A percentile compares a stretch with the other conserved stretches of the same genome.
Evolutionary conservation across 1,284 basidiomycete species (phyloP).

Genomic region (Apiotrichum akiyoshidainum): DNA sequence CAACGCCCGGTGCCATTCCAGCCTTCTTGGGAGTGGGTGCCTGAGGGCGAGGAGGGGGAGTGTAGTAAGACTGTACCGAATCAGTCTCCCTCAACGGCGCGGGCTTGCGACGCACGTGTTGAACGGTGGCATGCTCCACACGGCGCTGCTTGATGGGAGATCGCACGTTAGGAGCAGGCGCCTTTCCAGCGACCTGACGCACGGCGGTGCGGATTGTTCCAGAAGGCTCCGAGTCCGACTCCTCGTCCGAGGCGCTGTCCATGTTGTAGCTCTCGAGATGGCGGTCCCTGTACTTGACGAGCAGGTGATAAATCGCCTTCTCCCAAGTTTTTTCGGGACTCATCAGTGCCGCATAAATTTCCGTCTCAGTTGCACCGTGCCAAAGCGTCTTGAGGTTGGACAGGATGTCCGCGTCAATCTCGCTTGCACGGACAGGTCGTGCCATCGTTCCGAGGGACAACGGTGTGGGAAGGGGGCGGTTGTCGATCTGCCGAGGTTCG

Average conservation of each 20-base stretch:
- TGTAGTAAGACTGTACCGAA: slow-evolving; percentile 32
- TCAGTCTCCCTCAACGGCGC: slow-evolving; percentile 44
- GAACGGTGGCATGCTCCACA: slow-evolving; percentile 20
- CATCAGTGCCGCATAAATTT: slow-evolving; percentile 66
- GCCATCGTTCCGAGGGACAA: slow-evolving; percentile 69
- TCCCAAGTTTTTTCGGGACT: slow-evolving; percentile 72
- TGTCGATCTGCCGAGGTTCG: slow-evolving; percentile 57
- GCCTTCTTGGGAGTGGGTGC: slow-evolving; percentile 51
- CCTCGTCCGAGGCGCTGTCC: slow-evolving; percentile 51
- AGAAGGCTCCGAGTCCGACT: slow-evolving; percentile 10
- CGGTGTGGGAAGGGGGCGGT: slow-evolving; percentile 59
- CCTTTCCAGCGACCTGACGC: background rate
- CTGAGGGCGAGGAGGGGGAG: slow-evolving; percentile 37
- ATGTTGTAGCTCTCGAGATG: slow-evolving; percentile 64
- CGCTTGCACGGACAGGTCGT: slow-evolving; percentile 61
- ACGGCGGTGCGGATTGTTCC: background rate
- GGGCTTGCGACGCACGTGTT: slow-evolving; percentile 15
- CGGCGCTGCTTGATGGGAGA: slow-evolving; percentile 12
- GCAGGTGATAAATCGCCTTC: slow-evolving; percentile 84
- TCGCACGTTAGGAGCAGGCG: background rate
- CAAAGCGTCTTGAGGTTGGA: slow-evolving; percentile 87
- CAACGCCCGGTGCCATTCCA: slow-evolving; percentile 21
- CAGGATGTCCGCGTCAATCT: slow-evolving; percentile 86
- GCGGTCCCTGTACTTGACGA: slow-evolving; percentile 71
- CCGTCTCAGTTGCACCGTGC: slow-evolving; percentile 69